Percentiles rank a stretch among this genome's conserved stretches.
phyloP scores from a whole-genome alignment of 768 basidiomycete species.

The Porphyrellus cyaneotinctus region DNA sequence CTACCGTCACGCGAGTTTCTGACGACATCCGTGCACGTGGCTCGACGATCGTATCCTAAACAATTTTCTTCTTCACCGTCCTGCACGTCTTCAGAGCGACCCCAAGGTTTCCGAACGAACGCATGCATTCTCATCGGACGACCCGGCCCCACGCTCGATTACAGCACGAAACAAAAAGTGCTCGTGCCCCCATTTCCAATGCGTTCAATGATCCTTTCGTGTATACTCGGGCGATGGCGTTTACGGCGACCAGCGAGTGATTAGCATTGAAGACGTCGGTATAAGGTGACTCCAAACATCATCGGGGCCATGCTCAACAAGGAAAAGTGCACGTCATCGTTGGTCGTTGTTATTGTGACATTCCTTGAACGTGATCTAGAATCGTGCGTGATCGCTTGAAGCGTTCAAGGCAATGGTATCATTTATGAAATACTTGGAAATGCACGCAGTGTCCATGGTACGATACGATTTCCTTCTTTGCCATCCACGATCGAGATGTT shows the following conservation, averaged over 20 bases:
- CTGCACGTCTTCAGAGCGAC: constrained; percentile 91
- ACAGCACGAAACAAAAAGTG: constrained; percentile 93
- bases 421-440: constrained; percentile 80
- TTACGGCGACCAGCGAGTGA: constrained; percentile 90
- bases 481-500: not conserved
- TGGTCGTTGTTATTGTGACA: not conserved
- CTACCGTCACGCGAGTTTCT: not conserved
- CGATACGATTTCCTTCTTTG: constrained; percentile 34
- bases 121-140: constrained; percentile 95
- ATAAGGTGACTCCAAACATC: constrained; percentile 87
- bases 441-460: constrained; percentile 79
- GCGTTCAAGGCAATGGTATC: constrained; percentile 91
- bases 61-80: constrained; percentile 88
- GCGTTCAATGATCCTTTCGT: constrained; percentile 89
- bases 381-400: constrained; percentile 91
- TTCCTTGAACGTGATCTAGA: constrained; percentile 38
- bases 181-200: constrained; percentile 87
- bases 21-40: constrained; percentile 35
- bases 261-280: constrained; percentile 85
- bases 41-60: constrained; percentile 89
- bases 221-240: constrained; percentile 90
- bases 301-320: constrained; percentile 78
- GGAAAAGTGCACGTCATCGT: constrained; percentile 67
- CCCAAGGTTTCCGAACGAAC: constrained; percentile 90
- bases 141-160: constrained; percentile 77